phyloP scores from a whole-genome alignment of 78 protist species.

The Cyanophora paradoxa region DNA sequence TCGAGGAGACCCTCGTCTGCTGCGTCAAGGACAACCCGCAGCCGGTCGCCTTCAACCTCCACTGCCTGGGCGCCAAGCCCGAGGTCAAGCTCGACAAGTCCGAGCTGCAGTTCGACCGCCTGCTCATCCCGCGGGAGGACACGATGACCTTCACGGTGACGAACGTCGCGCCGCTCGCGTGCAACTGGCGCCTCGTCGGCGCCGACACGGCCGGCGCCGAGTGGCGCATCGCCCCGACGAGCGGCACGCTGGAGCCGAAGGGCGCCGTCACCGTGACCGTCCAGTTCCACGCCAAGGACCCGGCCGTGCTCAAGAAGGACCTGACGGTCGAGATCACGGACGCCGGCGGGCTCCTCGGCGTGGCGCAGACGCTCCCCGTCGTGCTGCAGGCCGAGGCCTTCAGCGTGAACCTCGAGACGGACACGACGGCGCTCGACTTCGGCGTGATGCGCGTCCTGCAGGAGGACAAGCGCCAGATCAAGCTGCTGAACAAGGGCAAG shows the following conservation, averaged over 20 bases:
- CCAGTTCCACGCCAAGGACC: constrained; percentile 12
- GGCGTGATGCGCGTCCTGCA: constrained; percentile 23
- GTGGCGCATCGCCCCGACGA: not conserved
- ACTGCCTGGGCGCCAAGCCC: constrained; percentile 40
- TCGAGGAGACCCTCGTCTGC: constrained; percentile 28
- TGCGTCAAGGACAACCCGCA: constrained; percentile 45
- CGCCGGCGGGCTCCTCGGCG: not conserved
- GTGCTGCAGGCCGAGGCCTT: constrained; percentile 38
- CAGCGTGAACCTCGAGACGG: constrained; percentile 30
- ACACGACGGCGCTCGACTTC: constrained; percentile 25
- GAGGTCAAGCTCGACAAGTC: not conserved
- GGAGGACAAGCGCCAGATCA: not conserved
- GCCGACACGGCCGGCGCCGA: not conserved
- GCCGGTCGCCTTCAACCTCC: constrained; percentile 36
- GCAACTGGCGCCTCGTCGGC: constrained; percentile 8
- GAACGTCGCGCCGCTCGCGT: constrained; percentile 27
- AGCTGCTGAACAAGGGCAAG: constrained; percentile 43
- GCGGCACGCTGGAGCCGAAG: constrained; percentile 11
- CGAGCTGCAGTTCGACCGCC: constrained; percentile 28
- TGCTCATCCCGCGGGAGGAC: constrained; percentile 31
- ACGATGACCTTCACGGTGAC: not conserved
- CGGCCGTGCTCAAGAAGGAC: not conserved
- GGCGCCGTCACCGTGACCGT: not conserved
- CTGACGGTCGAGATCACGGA: constrained; percentile 25
- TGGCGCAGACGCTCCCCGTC: not conserved